These are phyloP conservation scores for Glycine tomentella DNA, from an alignment of 306 rosid genomes.

Conservation along the genomic window DNA sequence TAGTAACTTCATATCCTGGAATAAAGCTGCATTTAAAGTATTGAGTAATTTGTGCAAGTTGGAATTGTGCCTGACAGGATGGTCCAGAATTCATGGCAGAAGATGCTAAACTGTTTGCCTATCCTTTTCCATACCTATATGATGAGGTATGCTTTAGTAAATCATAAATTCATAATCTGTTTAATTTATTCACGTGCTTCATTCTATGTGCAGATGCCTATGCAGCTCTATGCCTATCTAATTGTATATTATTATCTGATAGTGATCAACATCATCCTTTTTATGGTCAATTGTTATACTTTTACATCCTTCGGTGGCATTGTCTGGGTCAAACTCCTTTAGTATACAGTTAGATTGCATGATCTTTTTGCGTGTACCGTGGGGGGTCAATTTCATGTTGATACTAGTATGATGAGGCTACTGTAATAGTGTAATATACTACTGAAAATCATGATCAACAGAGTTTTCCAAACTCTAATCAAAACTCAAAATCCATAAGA, in stretches of 20 bases:
- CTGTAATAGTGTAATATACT: neutral
- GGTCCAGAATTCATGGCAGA: conserved; percentile 92
- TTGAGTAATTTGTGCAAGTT: conserved; percentile 54
- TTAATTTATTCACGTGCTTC: conserved; percentile 9
- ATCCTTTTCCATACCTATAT: conserved; percentile 90
- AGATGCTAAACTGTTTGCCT: conserved; percentile 76
- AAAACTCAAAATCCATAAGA: conserved; percentile 13
- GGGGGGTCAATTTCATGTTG: neutral
- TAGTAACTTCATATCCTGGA: conserved; percentile 48
- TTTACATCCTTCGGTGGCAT: conserved; percentile 24
- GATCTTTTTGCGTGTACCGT: conserved; percentile 10
- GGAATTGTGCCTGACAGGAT: conserved; percentile 75
- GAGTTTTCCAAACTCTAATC: neutral
- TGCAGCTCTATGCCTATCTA: conserved; percentile 25
- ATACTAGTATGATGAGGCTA: conserved; percentile 6
- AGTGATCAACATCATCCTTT: neutral
- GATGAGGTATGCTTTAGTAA: conserved; percentile 70
- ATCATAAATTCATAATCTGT: conserved; percentile 9
- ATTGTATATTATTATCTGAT: conserved; percentile 10
- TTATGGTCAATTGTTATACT: neutral
- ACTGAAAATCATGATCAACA: conserved; percentile 14
- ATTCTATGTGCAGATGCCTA: conserved; percentile 36
- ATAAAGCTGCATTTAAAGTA: conserved; percentile 48
- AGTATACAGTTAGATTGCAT: conserved; percentile 18
- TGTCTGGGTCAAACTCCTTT: neutral